Base-by-base conservation (phyloP, 495 filamentous ascomycete genomes). In the Penicillium nucicola region DNA sequence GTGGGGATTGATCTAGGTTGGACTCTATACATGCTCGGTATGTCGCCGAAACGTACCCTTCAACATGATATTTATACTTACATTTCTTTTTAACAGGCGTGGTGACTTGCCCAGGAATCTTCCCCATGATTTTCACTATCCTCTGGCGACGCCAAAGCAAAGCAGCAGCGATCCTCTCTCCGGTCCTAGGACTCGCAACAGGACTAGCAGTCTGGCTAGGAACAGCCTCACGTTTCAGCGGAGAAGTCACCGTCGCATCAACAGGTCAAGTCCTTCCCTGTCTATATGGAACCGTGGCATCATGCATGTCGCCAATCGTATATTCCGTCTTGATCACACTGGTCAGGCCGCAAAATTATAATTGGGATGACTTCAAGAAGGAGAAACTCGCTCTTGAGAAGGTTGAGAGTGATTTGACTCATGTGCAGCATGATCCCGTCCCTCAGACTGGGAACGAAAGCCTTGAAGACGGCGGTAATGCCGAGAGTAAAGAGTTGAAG, bases 51-150 rank as follows among this genome's bases (percentile, higher is more conserved):
- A n/a, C n/a, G n/a, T n/a, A n/a, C n/a, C n/a, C n/a, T n/a, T n/a
- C n/a, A n/a, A n/a, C n/a, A n/a, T n/a, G n/a, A n/a, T n/a, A n/a
- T n/a, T n/a, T n/a, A n/a, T n/a, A n/a, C n/a, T n/a, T n/a, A n/a
- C n/a, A n/a, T n/a, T n/a, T n/a, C n/a, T n/a, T n/a, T n/a, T n/a
- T n/a, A n/a, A 32, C 34, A 65, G 69, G 69, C 14, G 64, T 72
- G 12, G 62, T 78, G 0, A 69, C 70, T 10, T 75, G 69, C 33
- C 67, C 72, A 2, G 74, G 67, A 1, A 70, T 80, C 48, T 72
- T 81, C 46, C 77, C 78, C 6, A 72, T 76, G 58, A 66, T 70
- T 1, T 76, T 77, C 49, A 75, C 76, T 10, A 63, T 81, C 44
- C 66, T 78, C 34, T 80, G 78, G 78, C 58, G 57, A 2, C 61